Conservation (phyloP, 2,329 filamentous ascomycete genomes). For the Pestalotiopsis sp. region DNA sequence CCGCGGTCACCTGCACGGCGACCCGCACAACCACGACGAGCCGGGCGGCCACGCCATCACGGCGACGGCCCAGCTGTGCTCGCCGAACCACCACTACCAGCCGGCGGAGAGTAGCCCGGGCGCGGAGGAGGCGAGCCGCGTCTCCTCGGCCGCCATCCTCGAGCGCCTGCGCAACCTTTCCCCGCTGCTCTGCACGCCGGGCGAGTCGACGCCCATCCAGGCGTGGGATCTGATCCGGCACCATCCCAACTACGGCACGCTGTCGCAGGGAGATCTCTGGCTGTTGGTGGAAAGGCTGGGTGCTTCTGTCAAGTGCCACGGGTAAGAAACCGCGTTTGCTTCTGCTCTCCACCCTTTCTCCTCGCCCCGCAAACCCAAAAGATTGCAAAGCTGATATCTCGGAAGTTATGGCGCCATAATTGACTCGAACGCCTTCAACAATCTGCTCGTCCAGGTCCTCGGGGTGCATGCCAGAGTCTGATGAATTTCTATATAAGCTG, state of each 20-base stretch:
- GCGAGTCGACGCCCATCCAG: slow-evolving; percentile 6
- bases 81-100: background rate
- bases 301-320: slow-evolving; percentile 1
- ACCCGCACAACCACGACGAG: background rate
- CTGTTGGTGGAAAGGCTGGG: background rate
- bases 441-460: background rate
- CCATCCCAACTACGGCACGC: background rate
- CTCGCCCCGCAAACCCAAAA: background rate
- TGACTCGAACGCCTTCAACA: background rate
- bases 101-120: background rate
- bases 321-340: background rate
- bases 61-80: background rate
- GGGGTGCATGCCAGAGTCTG: background rate
- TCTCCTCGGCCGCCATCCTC: slow-evolving; percentile 7
- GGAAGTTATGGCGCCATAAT: background rate
- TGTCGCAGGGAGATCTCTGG: background rate
- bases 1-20: slow-evolving; percentile 3
- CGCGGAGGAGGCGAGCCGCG: background rate
- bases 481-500: too few relatives aligned
- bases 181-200: background rate
- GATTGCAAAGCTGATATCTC: background rate
- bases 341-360: background rate
- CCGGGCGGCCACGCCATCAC: slow-evolving; percentile 5
- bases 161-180: slow-evolving; percentile 4
- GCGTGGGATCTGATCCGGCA: background rate